These are phyloP conservation scores for Spinacia oleracea DNA, from an alignment of 179 eudicot genomes.

Conservation along the genomic window DNA sequence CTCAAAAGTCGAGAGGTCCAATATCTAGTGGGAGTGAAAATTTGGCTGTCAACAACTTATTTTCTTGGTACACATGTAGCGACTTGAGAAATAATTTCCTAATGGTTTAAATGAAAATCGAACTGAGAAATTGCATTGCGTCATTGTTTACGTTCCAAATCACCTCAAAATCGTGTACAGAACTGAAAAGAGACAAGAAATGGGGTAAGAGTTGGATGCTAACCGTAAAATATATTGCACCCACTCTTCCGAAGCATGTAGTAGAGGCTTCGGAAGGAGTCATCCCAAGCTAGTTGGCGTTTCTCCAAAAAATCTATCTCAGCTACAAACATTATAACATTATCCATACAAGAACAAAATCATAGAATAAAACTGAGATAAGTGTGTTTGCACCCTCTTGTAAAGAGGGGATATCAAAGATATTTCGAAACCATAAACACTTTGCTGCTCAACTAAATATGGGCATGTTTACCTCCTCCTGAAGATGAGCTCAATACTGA, in stretches of 20 bases:
- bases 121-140: background rate
- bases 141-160: background rate
- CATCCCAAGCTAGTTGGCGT: constrained; percentile 87
- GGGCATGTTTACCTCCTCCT: constrained; percentile 47
- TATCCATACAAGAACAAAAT: constrained; percentile 1
- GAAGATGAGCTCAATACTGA: constrained; percentile 59
- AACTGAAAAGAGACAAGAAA: constrained; percentile 7
- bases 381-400: background rate
- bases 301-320: constrained; percentile 69
- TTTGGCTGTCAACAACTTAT: background rate
- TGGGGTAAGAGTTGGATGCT: constrained; percentile 16
- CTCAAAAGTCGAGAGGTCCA: background rate
- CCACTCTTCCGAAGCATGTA: constrained; percentile 72
- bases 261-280: constrained; percentile 84
- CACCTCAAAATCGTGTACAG: background rate
- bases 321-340: constrained; percentile 36
- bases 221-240: constrained; percentile 86
- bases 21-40: background rate
- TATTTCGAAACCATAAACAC: background rate
- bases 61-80: background rate
- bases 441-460: background rate
- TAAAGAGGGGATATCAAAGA: background rate
- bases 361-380: constrained; percentile 1
- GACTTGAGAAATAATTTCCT: background rate
- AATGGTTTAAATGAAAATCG: background rate